Percentiles rank a stretch among this genome's conserved stretches.
phyloP scores from a whole-genome alignment of 1,139 yeast genomes.

The Yamadazyma triangularis region DNA sequence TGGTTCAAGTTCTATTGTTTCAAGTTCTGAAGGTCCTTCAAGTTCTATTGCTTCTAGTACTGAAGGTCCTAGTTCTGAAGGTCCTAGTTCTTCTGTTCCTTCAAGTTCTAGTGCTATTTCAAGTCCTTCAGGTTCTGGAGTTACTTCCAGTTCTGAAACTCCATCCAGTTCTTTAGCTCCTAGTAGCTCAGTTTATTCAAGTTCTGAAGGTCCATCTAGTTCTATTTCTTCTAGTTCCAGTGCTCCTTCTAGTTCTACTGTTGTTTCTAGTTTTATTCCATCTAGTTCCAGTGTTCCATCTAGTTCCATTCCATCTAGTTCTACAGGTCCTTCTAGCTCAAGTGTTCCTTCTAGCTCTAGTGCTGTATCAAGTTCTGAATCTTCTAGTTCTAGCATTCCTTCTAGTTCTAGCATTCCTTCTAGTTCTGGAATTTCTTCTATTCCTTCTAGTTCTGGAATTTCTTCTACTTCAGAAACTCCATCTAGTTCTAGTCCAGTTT shows the following conservation, averaged over 20 bases:
- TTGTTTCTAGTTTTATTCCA: constrained; percentile 1
- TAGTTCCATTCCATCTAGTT: too few relatives aligned
- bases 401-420: background rate
- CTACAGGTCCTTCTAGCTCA: too few relatives aligned
- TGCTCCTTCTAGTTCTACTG: constrained; percentile 1
- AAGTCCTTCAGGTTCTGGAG: background rate
- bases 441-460: background rate
- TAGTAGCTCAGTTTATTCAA: background rate
- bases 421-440: constrained; percentile 1
- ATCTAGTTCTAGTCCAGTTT: too few relatives aligned
- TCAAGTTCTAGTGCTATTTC: too few relatives aligned
- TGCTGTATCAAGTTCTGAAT: constrained; percentile 13
- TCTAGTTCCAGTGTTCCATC: too few relatives aligned
- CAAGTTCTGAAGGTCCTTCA: background rate
- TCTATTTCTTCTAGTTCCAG: background rate
- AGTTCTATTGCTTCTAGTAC: background rate
- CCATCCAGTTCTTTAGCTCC: background rate
- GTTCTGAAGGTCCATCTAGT: background rate
- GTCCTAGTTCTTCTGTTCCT: background rate
- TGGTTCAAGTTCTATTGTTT: constrained; percentile 1
- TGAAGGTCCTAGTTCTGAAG: background rate
- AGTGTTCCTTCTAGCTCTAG: too few relatives aligned
- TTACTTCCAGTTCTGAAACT: background rate
- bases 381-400: constrained; percentile 2
- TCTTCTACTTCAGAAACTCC: constrained; percentile 1